phyloP scores from a whole-genome alignment of 768 basidiomycete genomes.

The Macrolepiota dolichaula region DNA sequence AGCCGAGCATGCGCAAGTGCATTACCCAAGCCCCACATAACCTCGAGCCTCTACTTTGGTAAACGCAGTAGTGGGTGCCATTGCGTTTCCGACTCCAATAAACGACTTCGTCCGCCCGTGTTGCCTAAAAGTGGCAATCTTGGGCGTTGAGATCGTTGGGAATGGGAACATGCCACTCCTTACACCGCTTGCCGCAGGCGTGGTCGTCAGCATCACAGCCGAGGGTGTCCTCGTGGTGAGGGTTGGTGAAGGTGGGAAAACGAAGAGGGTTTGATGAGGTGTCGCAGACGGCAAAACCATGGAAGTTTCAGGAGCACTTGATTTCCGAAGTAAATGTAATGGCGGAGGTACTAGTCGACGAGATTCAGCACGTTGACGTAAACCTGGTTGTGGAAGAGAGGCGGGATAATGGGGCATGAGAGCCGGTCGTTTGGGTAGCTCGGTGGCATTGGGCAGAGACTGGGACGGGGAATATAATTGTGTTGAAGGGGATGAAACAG shows the following conservation, averaged over 20 bases:
- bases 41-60: slow-evolving; percentile 83
- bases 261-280: slow-evolving; percentile 82
- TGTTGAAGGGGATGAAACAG: slow-evolving; percentile 5
- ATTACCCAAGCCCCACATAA: slow-evolving; percentile 56
- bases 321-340: slow-evolving; percentile 44
- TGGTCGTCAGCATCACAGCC: slow-evolving; percentile 79
- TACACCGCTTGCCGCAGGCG: slow-evolving; percentile 14
- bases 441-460: slow-evolving; percentile 16
- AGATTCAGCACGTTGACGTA: slow-evolving; percentile 51
- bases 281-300: slow-evolving; percentile 32
- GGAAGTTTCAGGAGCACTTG: slow-evolving; percentile 24
- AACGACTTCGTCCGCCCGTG: slow-evolving; percentile 71
- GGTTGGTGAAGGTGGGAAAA: slow-evolving; percentile 78
- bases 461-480: slow-evolving; percentile 1
- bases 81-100: slow-evolving; percentile 64
- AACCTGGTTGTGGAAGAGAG: slow-evolving; percentile 29
- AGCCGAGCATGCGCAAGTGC: neutral
- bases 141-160: slow-evolving; percentile 60
- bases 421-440: slow-evolving; percentile 15
- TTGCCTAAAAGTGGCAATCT: slow-evolving; percentile 63
- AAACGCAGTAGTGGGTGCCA: slow-evolving; percentile 77
- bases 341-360: slow-evolving; percentile 55
- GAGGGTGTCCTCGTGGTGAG: slow-evolving; percentile 65
- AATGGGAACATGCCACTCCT: slow-evolving; percentile 42
- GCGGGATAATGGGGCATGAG: slow-evolving; percentile 17